Conservation (phyloP, 148 eudicot genomes). For the Vaccinium vitisidaea region DNA sequence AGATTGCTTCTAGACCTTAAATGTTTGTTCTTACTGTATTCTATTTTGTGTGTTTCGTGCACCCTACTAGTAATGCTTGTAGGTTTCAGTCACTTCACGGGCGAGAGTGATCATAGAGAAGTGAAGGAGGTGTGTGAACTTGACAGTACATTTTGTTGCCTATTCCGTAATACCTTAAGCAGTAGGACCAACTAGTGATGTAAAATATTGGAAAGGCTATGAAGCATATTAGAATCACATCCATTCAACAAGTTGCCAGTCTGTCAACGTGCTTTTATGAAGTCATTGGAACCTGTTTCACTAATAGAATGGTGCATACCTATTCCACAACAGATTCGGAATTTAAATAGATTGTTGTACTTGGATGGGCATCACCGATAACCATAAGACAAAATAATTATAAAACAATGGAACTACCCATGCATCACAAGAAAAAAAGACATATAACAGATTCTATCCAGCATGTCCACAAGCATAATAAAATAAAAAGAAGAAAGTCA, state of each 20-base stretch:
- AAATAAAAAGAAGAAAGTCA: too few relatives aligned
- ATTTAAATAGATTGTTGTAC: not conserved
- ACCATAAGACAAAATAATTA: not conserved
- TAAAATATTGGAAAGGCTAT: not conserved
- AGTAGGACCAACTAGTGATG: not conserved
- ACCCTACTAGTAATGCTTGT: not conserved
- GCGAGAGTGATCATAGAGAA: too few relatives aligned
- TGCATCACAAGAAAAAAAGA: too few relatives aligned
- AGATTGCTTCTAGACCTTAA: not conserved
- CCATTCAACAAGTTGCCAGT: not conserved
- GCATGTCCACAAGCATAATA: too few relatives aligned
- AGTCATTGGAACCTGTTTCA: not conserved
- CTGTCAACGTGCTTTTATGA: not conserved
- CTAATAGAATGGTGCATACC: not conserved
- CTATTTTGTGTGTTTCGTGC: not conserved
- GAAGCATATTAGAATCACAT: not conserved
- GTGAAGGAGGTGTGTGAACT: not conserved
- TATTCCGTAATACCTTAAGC: not conserved
- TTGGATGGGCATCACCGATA: not conserved
- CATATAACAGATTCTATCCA: too few relatives aligned
- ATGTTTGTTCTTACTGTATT: not conserved
- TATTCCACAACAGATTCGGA: not conserved
- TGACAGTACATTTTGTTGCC: not conserved
- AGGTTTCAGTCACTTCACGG: not conserved
- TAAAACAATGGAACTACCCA: too few relatives aligned